Conservation (phyloP, 257 asterid species). For the Cynanchum wilfordii region DNA sequence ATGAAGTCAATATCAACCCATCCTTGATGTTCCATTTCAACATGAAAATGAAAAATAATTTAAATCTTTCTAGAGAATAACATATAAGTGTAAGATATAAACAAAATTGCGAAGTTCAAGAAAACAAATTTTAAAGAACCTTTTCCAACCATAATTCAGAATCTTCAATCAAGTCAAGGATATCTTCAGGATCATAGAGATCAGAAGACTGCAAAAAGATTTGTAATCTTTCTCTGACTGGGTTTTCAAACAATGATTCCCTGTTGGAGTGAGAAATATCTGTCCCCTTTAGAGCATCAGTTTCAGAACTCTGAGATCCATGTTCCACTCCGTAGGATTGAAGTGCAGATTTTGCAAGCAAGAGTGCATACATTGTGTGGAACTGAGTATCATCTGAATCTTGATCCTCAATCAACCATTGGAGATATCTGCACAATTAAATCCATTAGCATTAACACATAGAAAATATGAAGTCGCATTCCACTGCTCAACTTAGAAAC, state of each 20-base stretch:
- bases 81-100: background rate
- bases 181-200: constrained; percentile 80
- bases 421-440: constrained; percentile 69
- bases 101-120: background rate
- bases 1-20: background rate
- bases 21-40: background rate
- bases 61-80: background rate
- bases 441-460: constrained; percentile 6
- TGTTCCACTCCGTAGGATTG: constrained; percentile 50
- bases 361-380: constrained; percentile 78
- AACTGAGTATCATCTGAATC: constrained; percentile 65
- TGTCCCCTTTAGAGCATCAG: constrained; percentile 28
- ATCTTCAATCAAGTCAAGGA: constrained; percentile 80
- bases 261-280: constrained; percentile 29
- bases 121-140: constrained; percentile 30
- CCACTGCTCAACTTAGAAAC: background rate
- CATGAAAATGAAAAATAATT: background rate
- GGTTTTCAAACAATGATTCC: constrained; percentile 59
- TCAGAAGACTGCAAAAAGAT: constrained; percentile 80
- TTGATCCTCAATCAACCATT: constrained; percentile 95
- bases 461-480: constrained; percentile 4
- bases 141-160: constrained; percentile 95
- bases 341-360: constrained; percentile 89
- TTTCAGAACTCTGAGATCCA: constrained; percentile 33
- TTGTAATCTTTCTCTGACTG: constrained; percentile 84